Conservation (phyloP, 768 basidiomycete genomes). For the Podaxis carcinomalis region DNA sequence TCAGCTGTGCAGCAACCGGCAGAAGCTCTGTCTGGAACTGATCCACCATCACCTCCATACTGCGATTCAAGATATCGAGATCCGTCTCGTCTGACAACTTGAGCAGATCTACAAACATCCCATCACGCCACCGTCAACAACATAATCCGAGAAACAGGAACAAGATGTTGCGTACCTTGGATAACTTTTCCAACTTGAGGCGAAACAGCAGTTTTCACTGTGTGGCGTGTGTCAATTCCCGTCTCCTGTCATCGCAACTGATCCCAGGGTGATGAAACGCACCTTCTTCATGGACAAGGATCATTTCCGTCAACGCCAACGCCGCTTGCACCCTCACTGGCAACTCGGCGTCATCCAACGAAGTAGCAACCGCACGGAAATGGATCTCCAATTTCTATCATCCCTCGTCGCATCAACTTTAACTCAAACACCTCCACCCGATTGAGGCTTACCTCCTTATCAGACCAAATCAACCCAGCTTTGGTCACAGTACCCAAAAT, state of each 20-base stretch:
- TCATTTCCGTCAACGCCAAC: conserved; percentile 74
- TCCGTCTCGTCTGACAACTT: conserved; percentile 91
- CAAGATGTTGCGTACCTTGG: conserved; percentile 49
- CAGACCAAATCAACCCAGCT: conserved; percentile 62
- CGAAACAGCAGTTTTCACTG: conserved; percentile 66
- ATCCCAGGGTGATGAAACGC: neutral
- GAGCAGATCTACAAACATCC: conserved; percentile 55
- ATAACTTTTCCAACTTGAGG: conserved; percentile 84
- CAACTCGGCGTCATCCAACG: conserved; percentile 73
- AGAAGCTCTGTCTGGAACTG: conserved; percentile 80
- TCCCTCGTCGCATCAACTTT: neutral
- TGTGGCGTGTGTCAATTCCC: conserved; percentile 1
- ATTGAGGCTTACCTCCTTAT: conserved; percentile 43
- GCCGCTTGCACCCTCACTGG: conserved; percentile 85
- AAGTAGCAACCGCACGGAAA: conserved; percentile 61
- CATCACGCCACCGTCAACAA: neutral
- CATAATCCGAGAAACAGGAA: conserved; percentile 1
- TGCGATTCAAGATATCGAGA: conserved; percentile 74
- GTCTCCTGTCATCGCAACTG: neutral
- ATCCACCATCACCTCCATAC: conserved; percentile 86
- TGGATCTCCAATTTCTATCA: conserved; percentile 56
- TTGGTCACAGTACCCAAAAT: conserved; percentile 74
- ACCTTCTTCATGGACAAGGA: conserved; percentile 62
- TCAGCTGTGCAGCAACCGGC: conserved; percentile 80
- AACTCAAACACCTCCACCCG: neutral